Base-by-base conservation (phyloP, 768 basidiomycete genomes). In the Collybia sordida region DNA sequence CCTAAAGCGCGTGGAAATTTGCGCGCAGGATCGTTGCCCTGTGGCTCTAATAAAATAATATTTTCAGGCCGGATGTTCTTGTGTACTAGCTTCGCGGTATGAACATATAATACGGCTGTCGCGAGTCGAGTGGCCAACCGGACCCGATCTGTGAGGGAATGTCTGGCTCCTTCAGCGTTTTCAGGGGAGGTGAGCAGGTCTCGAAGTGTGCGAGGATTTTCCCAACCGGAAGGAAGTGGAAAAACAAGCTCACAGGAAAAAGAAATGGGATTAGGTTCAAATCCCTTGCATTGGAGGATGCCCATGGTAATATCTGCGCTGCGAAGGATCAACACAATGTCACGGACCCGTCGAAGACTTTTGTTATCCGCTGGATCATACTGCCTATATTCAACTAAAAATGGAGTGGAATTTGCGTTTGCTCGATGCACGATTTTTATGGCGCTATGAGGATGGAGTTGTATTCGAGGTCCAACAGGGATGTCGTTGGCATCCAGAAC, bases 11-110 rank as follows among this genome's bases (percentile, higher is more conserved):
- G 22, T 23, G 46, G 46, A 38, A 23, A 47, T 24, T 47, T 47
- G 5, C 37, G 19, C 18, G 12, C 14, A n/a, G 15, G 46, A 28
- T 47, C 46, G 24, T 40, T 36, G 25, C 25, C 35, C 8, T 40
- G 15, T 44, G 43, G 27, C 19, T 47, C 46, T 11, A 47, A 19
- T 15, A 47, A 14, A 36, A 47, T 21, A 28, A 47, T 47, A 47
- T 47, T 47, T n/a, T 47, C 46, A n/a, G 46, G 46, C 11, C 46
- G 35, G 23, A 47, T 39, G 36, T 47, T 47, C 46, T 47, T 47
- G 28, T 47, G 46, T 9, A 47, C 46, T 18, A 47, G 46, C 46
- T 47, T 47, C 15, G 46, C 46, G 28, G 46, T 25, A 24, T 47
- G 46, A 38, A 47, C 46, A n/a, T 47, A 47, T 40, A 47, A 39